A percentile compares a stretch with the other conserved stretches of the same genome.
Conservation (phyloP, 495 filamentous ascomycete genomes). For the Podospora sp. region DNA sequence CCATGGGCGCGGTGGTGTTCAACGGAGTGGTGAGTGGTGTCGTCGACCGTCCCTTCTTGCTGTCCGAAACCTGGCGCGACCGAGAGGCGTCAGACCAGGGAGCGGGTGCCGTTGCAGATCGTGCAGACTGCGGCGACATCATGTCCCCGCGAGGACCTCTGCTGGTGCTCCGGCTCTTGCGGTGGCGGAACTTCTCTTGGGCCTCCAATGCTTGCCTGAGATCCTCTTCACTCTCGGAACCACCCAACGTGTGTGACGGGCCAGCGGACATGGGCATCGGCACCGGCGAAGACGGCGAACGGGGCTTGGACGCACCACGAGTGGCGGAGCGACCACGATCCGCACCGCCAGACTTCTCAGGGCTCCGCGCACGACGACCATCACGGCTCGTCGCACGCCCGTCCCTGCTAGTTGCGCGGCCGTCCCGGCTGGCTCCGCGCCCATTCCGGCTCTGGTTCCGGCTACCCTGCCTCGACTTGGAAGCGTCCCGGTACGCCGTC, state of each 20-base stretch:
- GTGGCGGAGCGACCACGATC: conserved; percentile 56
- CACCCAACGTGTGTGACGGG: conserved; percentile 27
- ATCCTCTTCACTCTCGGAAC: conserved; percentile 61
- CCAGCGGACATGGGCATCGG: conserved; percentile 55
- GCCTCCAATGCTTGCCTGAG: conserved; percentile 63
- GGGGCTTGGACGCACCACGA: conserved; percentile 56
- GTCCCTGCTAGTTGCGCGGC: no score
- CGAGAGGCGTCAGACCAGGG: conserved; percentile 7
- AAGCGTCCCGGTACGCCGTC: conserved; percentile 41
- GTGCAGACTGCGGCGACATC: conserved; percentile 30
- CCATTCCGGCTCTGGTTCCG: conserved; percentile 49
- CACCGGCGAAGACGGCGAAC: conserved; percentile 81
- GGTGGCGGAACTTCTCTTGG: conserved; percentile 61
- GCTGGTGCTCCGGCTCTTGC: conserved; percentile 62
- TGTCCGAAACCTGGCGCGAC: conserved; percentile 12
- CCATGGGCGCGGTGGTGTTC: conserved; percentile 38
- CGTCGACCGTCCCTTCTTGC: neutral
- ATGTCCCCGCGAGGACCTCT: conserved; percentile 35
- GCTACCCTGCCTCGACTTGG: conserved; percentile 37
- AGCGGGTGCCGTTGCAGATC: neutral
- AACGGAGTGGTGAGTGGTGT: conserved; percentile 20
- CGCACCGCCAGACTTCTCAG: conserved; percentile 48
- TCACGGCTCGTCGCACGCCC: conserved; percentile 23
- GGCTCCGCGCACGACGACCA: conserved; percentile 44
- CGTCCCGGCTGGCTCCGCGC: conserved; percentile 17